Evolutionary conservation across 1,139 yeast genomes (phyloP), one percentile per base, ranked within the genome.

Genomic region (Candida sp.): DNA sequence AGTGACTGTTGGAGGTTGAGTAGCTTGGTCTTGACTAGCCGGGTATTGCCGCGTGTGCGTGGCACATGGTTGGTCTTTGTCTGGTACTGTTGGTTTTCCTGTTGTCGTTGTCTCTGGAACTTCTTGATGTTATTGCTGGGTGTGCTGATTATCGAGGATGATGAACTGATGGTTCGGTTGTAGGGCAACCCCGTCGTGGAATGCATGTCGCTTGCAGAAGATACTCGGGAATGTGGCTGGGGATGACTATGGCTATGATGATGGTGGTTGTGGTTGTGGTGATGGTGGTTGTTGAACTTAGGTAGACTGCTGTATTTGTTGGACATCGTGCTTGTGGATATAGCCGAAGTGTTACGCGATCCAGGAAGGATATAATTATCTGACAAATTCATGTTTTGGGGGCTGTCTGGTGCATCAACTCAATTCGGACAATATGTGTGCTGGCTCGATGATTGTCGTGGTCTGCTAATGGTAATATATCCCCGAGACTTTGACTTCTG

Each of bases 141-240:
- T 1, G 74, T 67, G 49, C 73, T 68, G 33, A 70, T 61, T 57
- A 69, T 68, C 5, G 74, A 69, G 1, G 77, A 71, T 2, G 77
- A 70, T 6, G 73, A 68, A 30, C 66, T 61, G 5, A 67, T 56
- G 2, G 71, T 63, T 45, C 73, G 50, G 30, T 49, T 53, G 30
- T 38, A 46, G 6, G 40, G 72, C 67, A 34, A 40, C 28, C 30
- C 64, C 60, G 63, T 62, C 11, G 60, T 59, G 37, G 57, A 54
- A 41, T 41, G 44, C 30, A 49, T 44, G 33, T 53, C 54, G 11
- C 51, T 47, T 23, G 42, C 49, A 12, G 56, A 53, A 11, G 48
- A 44, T 8, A 46, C 32, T 39, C 56, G 30, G 1, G 48, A 38
- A 33, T 52, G 49, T 28, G 43, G 34, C 27, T 46, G 48, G 17